A percentile compares a stretch with the other conserved stretches of the same genome.
These are phyloP conservation scores for Vicia villosa DNA, from an alignment of 306 rosid genomes.

Conservation along the genomic window DNA sequence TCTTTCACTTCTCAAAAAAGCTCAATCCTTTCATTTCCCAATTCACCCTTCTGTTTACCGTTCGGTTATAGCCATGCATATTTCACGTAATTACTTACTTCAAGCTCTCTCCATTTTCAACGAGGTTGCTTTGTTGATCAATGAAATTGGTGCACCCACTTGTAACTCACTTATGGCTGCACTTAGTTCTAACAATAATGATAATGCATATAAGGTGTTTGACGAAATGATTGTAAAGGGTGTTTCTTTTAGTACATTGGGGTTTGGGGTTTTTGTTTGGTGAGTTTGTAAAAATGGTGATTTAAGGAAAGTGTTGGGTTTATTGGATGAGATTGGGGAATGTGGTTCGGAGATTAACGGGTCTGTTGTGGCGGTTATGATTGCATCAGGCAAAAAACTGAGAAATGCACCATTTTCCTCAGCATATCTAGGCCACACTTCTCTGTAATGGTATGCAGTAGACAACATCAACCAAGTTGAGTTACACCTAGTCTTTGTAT, in stretches of 20 bases:
- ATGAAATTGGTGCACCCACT: slow-evolving; percentile 48
- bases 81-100: slow-evolving; percentile 51
- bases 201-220: slow-evolving; percentile 59
- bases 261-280: slow-evolving; percentile 83
- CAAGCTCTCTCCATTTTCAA: slow-evolving; percentile 59
- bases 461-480: too few relatives aligned
- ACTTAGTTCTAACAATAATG: slow-evolving; percentile 63
- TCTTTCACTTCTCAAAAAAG: slow-evolving; percentile 62
- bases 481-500: too few relatives aligned
- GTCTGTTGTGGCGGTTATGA: slow-evolving; percentile 66
- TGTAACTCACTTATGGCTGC: slow-evolving; percentile 78
- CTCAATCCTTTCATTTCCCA: slow-evolving; percentile 48
- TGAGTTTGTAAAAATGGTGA: slow-evolving; percentile 51
- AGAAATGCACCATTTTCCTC: too few relatives aligned
- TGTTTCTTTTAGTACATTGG: slow-evolving; percentile 60
- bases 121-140: slow-evolving; percentile 20
- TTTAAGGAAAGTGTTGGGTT: slow-evolving; percentile 43
- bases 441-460: too few relatives aligned
- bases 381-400: too few relatives aligned
- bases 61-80: slow-evolving; percentile 56
- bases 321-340: slow-evolving; percentile 56
- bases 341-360: slow-evolving; percentile 63
- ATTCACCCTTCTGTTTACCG: slow-evolving; percentile 56
- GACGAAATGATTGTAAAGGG: slow-evolving; percentile 59
- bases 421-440: too few relatives aligned